Evolutionary conservation across 805 yeast species (phyloP), one percentile per base, ranked within the genome.

Genomic region (Candida qinlingensis): DNA sequence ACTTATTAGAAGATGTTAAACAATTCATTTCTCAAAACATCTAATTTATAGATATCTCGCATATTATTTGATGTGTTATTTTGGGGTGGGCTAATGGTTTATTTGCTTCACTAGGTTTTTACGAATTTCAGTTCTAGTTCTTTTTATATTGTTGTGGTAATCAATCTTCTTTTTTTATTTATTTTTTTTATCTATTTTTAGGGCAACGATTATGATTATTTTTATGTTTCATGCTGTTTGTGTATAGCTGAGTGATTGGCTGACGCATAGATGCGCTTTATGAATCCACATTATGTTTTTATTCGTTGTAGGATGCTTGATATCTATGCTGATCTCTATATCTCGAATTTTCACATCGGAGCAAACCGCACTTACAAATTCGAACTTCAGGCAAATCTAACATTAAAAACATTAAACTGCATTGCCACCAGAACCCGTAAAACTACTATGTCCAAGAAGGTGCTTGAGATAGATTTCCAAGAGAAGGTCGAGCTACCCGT

Each of bases 401-500:
- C 19, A 19, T 19, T 19, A 19, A 19, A 19, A 19, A 19, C 19
- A 2, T 19, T 19, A 19, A 19, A 19, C 19, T 19, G 2, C 19
- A 19, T 19, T 3, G 19, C 19, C 19, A 31, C 11, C 34, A 31
- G 34, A 31, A 31, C 11, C 34, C 34, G 2, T 8, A 2, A 36
- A 42, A 12, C 9, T 7, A 25, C 5, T 3, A 42, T 42, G 50
- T 8, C 41, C 4, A 33, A 37, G n/a, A 40, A 46, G 10, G 47
- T 39, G 4, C 33, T 46, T 5, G 52, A 49, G 12, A 26, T 46
- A 6, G 49, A 44, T 25, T 46, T 46, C 36, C 44, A 43, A 25
- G 52, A 46, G 29, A 37, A 33, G 31, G n/a, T 69, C 9, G 67
- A 74, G 41, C 67, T 82, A 4, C 87, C 87, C 3, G 76, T 85